phyloP scores from a whole-genome alignment of 2,329 filamentous ascomycete species.

The Aspergillus brasiliensis region DNA sequence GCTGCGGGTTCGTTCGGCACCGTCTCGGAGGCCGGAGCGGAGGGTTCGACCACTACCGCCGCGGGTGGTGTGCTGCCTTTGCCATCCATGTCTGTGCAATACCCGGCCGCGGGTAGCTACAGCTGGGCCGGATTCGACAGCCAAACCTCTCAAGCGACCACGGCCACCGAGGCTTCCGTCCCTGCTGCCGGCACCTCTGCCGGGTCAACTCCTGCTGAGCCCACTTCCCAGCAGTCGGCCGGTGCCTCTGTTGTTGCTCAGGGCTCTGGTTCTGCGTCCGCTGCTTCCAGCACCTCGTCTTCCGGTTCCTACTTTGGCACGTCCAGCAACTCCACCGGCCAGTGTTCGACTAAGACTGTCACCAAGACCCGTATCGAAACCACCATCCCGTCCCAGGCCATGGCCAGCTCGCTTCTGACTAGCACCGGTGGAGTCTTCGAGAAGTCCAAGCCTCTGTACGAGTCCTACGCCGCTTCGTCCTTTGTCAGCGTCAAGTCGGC shows the following conservation, averaged over 20 bases:
- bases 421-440: constrained; percentile 71
- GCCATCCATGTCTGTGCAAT: neutral
- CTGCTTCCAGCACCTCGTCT: constrained; percentile 6
- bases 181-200: neutral
- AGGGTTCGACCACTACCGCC: neutral
- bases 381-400: constrained; percentile 57
- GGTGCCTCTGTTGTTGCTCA: neutral
- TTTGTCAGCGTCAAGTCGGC: constrained; percentile 82
- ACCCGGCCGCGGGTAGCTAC: neutral
- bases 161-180: neutral
- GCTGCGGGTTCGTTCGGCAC: neutral
- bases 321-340: constrained; percentile 16
- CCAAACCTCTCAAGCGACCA: neutral
- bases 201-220: neutral
- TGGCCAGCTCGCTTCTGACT: constrained; percentile 68
- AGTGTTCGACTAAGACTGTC: constrained; percentile 34
- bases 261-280: neutral
- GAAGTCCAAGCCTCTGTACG: constrained; percentile 87
- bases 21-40: neutral
- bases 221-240: neutral
- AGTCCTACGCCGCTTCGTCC: constrained; percentile 62
- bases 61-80: neutral
- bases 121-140: neutral
- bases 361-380: constrained; percentile 59
- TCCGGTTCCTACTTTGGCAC: constrained; percentile 13